Percentiles rank a stretch among this genome's conserved stretches.
phyloP scores from a whole-genome alignment of 2,329 filamentous ascomycete genomes.

The Diplodia seriata region DNA sequence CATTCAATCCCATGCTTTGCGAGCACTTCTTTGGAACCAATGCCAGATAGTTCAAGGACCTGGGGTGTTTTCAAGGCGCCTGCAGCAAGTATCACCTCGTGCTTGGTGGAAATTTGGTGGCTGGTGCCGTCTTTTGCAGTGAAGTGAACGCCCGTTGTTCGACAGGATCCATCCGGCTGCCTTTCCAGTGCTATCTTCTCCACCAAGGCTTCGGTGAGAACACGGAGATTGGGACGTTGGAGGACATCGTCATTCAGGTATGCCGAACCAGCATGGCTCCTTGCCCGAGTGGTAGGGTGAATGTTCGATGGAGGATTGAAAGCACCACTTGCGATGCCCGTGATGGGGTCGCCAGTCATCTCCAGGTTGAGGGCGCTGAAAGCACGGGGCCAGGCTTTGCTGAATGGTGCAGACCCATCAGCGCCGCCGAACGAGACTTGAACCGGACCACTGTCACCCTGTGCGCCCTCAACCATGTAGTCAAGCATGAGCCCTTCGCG shows the following conservation, averaged over 20 bases:
- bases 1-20: conserved; percentile 28
- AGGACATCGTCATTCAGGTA: conserved; percentile 35
- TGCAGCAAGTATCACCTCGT: conserved; percentile 43
- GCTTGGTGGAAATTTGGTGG: conserved; percentile 37
- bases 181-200: conserved; percentile 33
- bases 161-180: conserved; percentile 17
- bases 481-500: conserved; percentile 35
- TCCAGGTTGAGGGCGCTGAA: conserved; percentile 34
- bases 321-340: conserved; percentile 32
- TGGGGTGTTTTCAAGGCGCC: conserved; percentile 43
- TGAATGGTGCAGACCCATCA: conserved; percentile 11
- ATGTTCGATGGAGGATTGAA: conserved; percentile 30
- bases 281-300: conserved; percentile 30
- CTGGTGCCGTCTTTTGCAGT: conserved; percentile 18
- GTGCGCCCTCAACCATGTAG: conserved; percentile 33
- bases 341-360: conserved; percentile 33
- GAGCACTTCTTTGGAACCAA: conserved; percentile 37
- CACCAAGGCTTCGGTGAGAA: conserved; percentile 32
- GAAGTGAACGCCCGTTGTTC: conserved; percentile 29
- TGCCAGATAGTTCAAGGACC: conserved; percentile 45
- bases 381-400: conserved; percentile 35
- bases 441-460: conserved; percentile 35
- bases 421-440: conserved; percentile 33
- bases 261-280: conserved; percentile 36
- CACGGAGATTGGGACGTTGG: conserved; percentile 37